A percentile compares a stretch with the other conserved stretches of the same genome.
Evolutionary conservation across 495 filamentous ascomycete genomes (phyloP).

Genomic region (Penicillium soppii): DNA sequence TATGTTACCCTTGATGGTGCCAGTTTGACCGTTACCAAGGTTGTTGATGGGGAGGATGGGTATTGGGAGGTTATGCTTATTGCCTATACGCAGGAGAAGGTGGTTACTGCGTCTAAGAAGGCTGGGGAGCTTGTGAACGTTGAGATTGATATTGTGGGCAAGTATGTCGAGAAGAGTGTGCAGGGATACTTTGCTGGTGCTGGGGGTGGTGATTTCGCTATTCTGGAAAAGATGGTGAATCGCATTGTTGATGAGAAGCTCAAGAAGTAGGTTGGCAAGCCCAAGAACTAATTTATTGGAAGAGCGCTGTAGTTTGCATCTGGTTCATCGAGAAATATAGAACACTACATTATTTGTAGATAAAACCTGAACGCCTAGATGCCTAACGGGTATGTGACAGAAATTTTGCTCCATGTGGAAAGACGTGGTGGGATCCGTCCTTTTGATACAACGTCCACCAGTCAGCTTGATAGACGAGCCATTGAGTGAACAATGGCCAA

Average conservation of each 20-base stretch:
- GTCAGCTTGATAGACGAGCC: neutral
- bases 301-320: too few relatives aligned
- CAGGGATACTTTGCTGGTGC: constrained; percentile 55
- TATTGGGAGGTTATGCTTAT: constrained; percentile 99
- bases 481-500: neutral
- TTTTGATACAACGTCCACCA: constrained; percentile 1
- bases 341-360: constrained; percentile 6
- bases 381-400: constrained; percentile 12
- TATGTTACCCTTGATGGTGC: constrained; percentile 96
- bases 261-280: constrained; percentile 37
- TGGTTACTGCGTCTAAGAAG: constrained; percentile 79
- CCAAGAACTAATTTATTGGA: too few relatives aligned
- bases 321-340: neutral
- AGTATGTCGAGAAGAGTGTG: constrained; percentile 96
- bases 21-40: constrained; percentile 85
- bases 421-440: neutral
- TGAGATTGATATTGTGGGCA: constrained; percentile 97
- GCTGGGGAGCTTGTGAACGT: constrained; percentile 89
- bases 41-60: constrained; percentile 66
- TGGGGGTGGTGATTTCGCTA: constrained; percentile 52
- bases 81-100: constrained; percentile 92
- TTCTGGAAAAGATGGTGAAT: constrained; percentile 83
- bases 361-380: constrained; percentile 10
- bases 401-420: constrained; percentile 9
- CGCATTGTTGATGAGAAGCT: constrained; percentile 74